Evolutionary conservation across 352 stramenopile genomes (phyloP).

Genomic region (Pythium diclinum): DNA sequence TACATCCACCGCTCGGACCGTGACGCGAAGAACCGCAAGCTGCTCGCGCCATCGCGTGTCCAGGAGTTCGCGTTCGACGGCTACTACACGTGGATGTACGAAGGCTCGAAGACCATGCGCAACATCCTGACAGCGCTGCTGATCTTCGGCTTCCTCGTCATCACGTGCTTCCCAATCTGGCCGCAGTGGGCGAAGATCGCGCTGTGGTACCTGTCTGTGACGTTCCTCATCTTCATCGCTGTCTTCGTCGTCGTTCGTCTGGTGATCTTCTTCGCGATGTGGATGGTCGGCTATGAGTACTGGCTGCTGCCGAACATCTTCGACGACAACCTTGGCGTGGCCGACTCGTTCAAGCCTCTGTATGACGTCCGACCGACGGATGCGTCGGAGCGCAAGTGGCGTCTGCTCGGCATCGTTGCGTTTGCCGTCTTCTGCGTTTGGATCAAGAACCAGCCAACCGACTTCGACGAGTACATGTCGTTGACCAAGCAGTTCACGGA

Average conservation of each 20-base stretch:
- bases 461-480: constrained; percentile 99
- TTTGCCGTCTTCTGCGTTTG: constrained; percentile 97
- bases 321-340: constrained; percentile 97
- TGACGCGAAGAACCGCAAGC: constrained; percentile 83
- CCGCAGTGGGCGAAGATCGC: constrained; percentile 97
- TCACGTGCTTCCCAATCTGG: constrained; percentile 99
- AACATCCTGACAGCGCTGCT: constrained; percentile 97
- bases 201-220: constrained; percentile 99
- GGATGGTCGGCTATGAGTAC: constrained; percentile 96
- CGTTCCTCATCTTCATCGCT: constrained; percentile 98
- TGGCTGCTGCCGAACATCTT: constrained; percentile 99
- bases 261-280: constrained; percentile 95
- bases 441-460: constrained; percentile 98
- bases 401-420: constrained; percentile 87
- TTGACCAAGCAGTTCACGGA: constrained; percentile 99
- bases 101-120: constrained; percentile 96
- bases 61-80: constrained; percentile 94
- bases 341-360: constrained; percentile 97
- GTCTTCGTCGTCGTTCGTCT: constrained; percentile 95
- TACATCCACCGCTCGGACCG: constrained; percentile 88
- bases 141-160: constrained; percentile 96
- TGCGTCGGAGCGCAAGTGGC: constrained; percentile 93
- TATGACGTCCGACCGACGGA: constrained; percentile 86
- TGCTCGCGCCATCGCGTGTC: constrained; percentile 74
- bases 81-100: constrained; percentile 99